Evolutionary conservation across 192 early-diverging fungal species (phyloP).

Genomic region (Paraglomus brasilianum): DNA sequence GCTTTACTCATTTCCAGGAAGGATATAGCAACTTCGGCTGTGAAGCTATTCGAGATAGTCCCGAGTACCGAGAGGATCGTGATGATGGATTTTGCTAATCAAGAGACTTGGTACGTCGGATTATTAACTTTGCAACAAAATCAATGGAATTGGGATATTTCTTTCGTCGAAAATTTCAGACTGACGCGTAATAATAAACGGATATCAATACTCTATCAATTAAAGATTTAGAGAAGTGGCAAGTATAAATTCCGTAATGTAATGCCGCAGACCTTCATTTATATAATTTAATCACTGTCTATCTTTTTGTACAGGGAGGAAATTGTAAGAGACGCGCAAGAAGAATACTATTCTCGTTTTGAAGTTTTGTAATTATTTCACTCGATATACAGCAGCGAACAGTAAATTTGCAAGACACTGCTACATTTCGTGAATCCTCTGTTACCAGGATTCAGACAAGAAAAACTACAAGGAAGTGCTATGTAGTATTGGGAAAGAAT

Average conservation of each 20-base stretch:
- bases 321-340: background rate
- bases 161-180: slow-evolving; percentile 21
- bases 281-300: no score
- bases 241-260: no score
- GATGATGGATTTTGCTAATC: slow-evolving; percentile 24
- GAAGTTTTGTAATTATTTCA: slow-evolving; percentile 23
- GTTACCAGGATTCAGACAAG: slow-evolving; percentile 8
- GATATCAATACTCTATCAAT: background rate
- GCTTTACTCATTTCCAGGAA: slow-evolving; percentile 32
- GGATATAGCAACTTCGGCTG: no score
- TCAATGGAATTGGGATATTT: slow-evolving; percentile 30
- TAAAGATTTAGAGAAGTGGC: no score
- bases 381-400: no score
- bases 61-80: background rate
- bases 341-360: slow-evolving; percentile 17
- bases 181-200: no score
- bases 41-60: background rate
- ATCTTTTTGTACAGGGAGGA: no score
- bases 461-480: slow-evolving; percentile 1
- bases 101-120: slow-evolving; percentile 27
- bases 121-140: slow-evolving; percentile 14
- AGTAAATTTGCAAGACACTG: no score
- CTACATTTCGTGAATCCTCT: no score
- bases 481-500: background rate
- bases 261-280: no score